phyloP scores from a whole-genome alignment of 331 rosid genomes.

The Telfairia occidentalis region DNA sequence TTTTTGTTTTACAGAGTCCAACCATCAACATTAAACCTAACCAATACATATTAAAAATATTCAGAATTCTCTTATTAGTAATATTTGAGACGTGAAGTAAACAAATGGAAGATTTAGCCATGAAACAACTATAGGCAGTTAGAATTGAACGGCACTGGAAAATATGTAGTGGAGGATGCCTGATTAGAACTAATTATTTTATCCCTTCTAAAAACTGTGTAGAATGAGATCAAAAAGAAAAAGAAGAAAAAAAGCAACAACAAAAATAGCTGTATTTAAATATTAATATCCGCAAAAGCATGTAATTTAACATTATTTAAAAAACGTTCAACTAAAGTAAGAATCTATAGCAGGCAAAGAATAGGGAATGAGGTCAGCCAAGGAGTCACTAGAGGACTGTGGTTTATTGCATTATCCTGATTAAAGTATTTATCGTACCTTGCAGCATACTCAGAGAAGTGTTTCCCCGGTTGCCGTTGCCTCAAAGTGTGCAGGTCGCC shows the following conservation, averaged over 20 bases:
- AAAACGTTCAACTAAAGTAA: not conserved
- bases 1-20: not conserved
- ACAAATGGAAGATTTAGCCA: not conserved
- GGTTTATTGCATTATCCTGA: not conserved
- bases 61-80: not conserved
- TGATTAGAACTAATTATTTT: not conserved
- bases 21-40: slow-evolving; percentile 3
- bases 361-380: not conserved
- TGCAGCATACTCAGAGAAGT: slow-evolving; percentile 98
- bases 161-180: not conserved
- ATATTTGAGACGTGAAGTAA: not conserved
- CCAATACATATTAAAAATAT: not conserved
- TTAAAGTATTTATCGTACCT: slow-evolving; percentile 44
- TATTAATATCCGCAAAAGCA: not conserved
- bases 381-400: not conserved
- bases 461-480: slow-evolving; percentile 98
- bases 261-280: not conserved
- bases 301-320: not conserved
- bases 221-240: not conserved
- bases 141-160: not conserved
- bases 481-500: slow-evolving; percentile 96
- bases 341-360: not conserved
- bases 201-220: not conserved
- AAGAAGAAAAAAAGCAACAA: not conserved
- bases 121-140: not conserved